Base-by-base conservation (phyloP, 495 filamentous ascomycete species). In the Pyrenula massariospora region DNA sequence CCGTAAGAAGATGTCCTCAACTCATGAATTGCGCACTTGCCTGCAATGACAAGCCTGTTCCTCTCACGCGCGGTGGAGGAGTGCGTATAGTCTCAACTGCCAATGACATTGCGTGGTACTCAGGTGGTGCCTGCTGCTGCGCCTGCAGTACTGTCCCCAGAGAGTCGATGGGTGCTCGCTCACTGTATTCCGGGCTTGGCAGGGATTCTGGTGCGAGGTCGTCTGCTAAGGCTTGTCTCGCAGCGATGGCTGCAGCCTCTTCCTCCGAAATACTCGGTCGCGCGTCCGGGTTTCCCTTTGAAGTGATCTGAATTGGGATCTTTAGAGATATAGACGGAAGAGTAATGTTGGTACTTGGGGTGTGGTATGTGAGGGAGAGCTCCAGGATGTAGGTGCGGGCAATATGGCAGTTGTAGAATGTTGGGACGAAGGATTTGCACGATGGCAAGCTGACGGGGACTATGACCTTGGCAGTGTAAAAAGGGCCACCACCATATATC, bases 401-500 rank as follows among this genome's bases (percentile, higher is more conserved):
- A 24, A 87, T 73, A 61, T 95, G 79, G 69, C 93, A 98, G 55
- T 83, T 81, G 70, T 93, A 84, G 72, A 97, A 98, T 19, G 89
- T 91, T 0, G 93, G 94, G 24, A 93, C 69, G 69, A 91, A 90
- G 1, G 82, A 73, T 58, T 84, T 87, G 60, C 79, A 81, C 10
- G 68, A 71, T 0, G 93, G 90, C 0, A 95, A 73, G 0, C 78
- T 73, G 66, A 98, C 70, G 0, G 93, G 91, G 8, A 96, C 80
- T 8, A 86, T 65, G 10, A 96, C 63, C 2, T 72, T 73, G 0
- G 89, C 76, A 1, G 80, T 86, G 70, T 94, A 87, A 65, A 80
- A 87, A 20, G 63, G 62, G 1, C 64, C 62, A 24, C 73, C 69
- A 10, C 62, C 55, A 54, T 71, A 73, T 48, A 65, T 62, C 50